These are phyloP conservation scores for Cucurbita pepo DNA, from an alignment of 306 rosid genomes.

Conservation along the genomic window DNA sequence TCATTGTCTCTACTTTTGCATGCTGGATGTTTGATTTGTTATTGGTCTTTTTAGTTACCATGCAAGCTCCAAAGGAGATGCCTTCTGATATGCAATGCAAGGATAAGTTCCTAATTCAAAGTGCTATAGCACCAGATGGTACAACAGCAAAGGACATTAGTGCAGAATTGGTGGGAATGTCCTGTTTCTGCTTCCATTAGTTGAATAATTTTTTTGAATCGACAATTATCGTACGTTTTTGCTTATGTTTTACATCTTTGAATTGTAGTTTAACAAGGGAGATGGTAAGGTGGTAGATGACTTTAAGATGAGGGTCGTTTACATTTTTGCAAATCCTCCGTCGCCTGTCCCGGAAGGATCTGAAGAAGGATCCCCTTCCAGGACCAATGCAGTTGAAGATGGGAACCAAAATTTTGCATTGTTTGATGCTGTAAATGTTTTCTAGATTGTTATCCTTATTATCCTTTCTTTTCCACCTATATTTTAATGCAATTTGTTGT, in stretches of 20 bases:
- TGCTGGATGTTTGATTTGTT: background rate
- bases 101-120: slow-evolving; percentile 41
- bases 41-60: slow-evolving; percentile 19
- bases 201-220: background rate
- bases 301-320: slow-evolving; percentile 26
- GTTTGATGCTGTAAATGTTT: slow-evolving; percentile 28
- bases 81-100: slow-evolving; percentile 35
- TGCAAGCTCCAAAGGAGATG: slow-evolving; percentile 31
- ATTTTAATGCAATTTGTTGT: background rate
- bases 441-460: background rate
- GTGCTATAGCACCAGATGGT: slow-evolving; percentile 26
- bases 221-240: background rate
- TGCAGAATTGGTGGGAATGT: slow-evolving; percentile 26
- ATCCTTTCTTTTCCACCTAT: background rate
- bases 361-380: slow-evolving; percentile 30
- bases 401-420: slow-evolving; percentile 22
- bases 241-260: background rate
- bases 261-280: slow-evolving; percentile 27
- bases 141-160: slow-evolving; percentile 17
- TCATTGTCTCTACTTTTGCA: background rate
- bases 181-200: background rate
- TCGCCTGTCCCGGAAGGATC: slow-evolving; percentile 35
- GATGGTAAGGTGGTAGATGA: slow-evolving; percentile 24
- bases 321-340: slow-evolving; percentile 32
- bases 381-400: slow-evolving; percentile 12